phyloP scores from a whole-genome alignment of 345 rosid genomes.

The Gossypium sturtianum region DNA sequence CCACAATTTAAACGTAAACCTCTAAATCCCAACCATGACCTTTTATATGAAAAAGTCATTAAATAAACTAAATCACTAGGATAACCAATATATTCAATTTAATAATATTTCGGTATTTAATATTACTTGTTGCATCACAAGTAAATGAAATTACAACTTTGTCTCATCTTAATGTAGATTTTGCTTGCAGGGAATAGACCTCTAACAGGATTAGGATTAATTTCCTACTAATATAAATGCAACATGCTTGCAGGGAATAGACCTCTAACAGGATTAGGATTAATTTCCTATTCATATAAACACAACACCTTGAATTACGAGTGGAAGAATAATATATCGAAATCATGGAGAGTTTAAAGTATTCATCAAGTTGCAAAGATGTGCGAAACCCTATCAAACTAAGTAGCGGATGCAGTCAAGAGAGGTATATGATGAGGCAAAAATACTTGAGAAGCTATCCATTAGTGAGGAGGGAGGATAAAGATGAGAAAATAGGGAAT shows the following conservation, averaged over 20 bases:
- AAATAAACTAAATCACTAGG: too few relatives aligned
- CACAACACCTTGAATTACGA: not conserved
- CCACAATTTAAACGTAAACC: too few relatives aligned
- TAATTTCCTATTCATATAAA: not conserved
- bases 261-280: not conserved
- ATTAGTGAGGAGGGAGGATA: not conserved
- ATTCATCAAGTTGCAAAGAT: not conserved
- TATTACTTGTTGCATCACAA: too few relatives aligned
- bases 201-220: too few relatives aligned
- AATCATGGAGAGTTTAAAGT: not conserved
- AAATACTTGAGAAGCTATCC: constrained; percentile 10
- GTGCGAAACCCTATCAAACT: not conserved
- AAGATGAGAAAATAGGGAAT: too few relatives aligned
- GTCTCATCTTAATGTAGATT: too few relatives aligned
- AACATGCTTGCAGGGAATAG: not conserved
- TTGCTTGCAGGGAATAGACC: not conserved
- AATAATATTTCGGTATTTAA: too few relatives aligned
- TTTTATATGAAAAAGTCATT: too few relatives aligned
- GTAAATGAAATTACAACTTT: too few relatives aligned
- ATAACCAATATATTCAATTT: too few relatives aligned
- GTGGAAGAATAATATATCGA: not conserved
- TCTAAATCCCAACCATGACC: too few relatives aligned
- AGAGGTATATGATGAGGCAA: constrained; percentile 6
- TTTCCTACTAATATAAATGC: too few relatives aligned
- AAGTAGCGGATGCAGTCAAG: not conserved